Evolutionary conservation across 2,329 filamentous ascomycete species (phyloP).

Genomic region (Ambrosiella beaveri): DNA sequence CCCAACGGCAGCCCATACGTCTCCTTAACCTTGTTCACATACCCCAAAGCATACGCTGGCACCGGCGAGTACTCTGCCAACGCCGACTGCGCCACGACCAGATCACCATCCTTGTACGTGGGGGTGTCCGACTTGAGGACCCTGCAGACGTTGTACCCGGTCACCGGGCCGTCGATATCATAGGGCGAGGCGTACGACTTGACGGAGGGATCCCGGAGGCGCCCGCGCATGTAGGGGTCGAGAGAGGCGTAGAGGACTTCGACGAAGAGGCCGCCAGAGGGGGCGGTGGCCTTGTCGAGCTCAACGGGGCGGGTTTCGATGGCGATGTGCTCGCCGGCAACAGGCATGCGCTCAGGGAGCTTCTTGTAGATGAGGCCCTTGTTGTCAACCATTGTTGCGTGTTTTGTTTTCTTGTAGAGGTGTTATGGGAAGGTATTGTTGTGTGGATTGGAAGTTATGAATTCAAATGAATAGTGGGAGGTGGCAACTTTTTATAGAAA

Average conservation of each 20-base stretch:
- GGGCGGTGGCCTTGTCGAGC: slow-evolving; percentile 34
- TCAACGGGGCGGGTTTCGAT: slow-evolving; percentile 54
- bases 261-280: slow-evolving; percentile 48
- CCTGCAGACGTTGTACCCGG: slow-evolving; percentile 45
- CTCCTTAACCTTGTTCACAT: slow-evolving; percentile 45
- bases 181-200: slow-evolving; percentile 44
- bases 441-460: neutral
- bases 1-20: slow-evolving; percentile 47
- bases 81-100: slow-evolving; percentile 39
- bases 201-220: slow-evolving; percentile 47
- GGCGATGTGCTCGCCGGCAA: slow-evolving; percentile 51
- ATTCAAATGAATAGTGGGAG: too few species aligned
- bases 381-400: slow-evolving; percentile 32
- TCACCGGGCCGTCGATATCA: slow-evolving; percentile 43
- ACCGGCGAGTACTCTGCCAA: slow-evolving; percentile 54
- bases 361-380: slow-evolving; percentile 60
- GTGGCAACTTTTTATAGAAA: too few species aligned
- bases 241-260: slow-evolving; percentile 59
- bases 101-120: slow-evolving; percentile 49
- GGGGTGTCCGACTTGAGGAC: slow-evolving; percentile 51
- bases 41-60: slow-evolving; percentile 24
- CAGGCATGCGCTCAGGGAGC: slow-evolving; percentile 47
- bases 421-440: neutral
- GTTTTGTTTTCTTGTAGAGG: neutral
- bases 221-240: slow-evolving; percentile 71